These are phyloP conservation scores for Lophium mytilinum DNA, from an alignment of 495 filamentous ascomycete genomes.

Conservation along the genomic window DNA sequence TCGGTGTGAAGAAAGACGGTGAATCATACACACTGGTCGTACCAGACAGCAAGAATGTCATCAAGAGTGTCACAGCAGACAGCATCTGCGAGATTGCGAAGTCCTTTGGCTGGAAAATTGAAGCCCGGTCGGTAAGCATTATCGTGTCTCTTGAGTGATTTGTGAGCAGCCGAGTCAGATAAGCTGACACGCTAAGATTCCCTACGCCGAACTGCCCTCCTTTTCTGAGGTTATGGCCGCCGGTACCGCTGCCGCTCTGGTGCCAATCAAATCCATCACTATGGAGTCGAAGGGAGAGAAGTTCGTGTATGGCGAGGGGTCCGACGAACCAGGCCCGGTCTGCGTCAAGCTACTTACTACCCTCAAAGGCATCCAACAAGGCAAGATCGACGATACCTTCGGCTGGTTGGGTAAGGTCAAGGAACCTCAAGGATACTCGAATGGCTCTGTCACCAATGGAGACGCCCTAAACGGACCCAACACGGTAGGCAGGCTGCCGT, in stretches of 20 bases:
- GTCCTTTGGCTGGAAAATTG: conserved; percentile 31
- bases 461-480: not conserved
- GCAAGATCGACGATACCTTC: conserved; percentile 64
- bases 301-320: conserved; percentile 39
- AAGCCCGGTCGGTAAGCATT: conserved; percentile 28
- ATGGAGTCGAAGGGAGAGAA: conserved; percentile 57
- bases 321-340: conserved; percentile 46
- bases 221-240: conserved; percentile 88
- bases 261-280: conserved; percentile 83
- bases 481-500: conserved; percentile 6
- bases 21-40: conserved; percentile 57
- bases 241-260: conserved; percentile 84
- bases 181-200: conserved; percentile 42
- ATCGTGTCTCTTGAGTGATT: not conserved
- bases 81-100: conserved; percentile 60
- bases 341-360: conserved; percentile 62
- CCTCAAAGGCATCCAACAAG: conserved; percentile 77
- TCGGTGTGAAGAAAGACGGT: conserved; percentile 58
- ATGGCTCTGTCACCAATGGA: not conserved
- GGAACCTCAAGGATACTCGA: conserved; percentile 26
- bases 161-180: not conserved
- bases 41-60: conserved; percentile 72
- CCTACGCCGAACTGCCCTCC: conserved; percentile 64
- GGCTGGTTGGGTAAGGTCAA: conserved; percentile 60
- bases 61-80: conserved; percentile 71